Base-by-base conservation (phyloP, 1,284 basidiomycete species). In the Marasmius sp. region DNA sequence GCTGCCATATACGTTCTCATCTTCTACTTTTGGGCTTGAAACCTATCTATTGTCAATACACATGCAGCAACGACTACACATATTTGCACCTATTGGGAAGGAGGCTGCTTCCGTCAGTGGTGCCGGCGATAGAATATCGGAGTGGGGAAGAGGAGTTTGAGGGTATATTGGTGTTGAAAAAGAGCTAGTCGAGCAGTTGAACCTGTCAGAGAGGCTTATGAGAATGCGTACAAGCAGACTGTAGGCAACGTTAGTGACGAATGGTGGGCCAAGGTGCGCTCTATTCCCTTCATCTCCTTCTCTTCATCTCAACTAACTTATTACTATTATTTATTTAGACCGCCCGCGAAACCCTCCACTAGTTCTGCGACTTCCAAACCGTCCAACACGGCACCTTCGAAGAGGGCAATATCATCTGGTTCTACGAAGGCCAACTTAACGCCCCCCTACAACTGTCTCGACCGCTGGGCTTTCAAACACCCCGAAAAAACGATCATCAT, bases 391-490 rank as follows among this genome's bases (percentile, higher is more conserved):
- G 97, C 54, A 82, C 84, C 38, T 98, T 98, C 72, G 83, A 87
- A 71, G 85, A 85, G 1, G 97, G 96, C 39, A 94, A 98, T 75
- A 89, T 98, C 64, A 86, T 87, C 65, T 99, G 96, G 97, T 99
- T 99, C 84, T 91, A 92, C 27, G 93, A 95, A 71, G 94, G 94
- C 50, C 89, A 81, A 6, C 78, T 96, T 65, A 95, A 95, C 72
- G 97, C 93, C 2, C 88, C n/a, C 94, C 9, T 99, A 99, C 85
- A 99, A 99, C 80, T 97, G 95, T 73, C 93, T 99, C 62, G 97
- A 99, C 77, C 88, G 97, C 66, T 95, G 93, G 92, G 95, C 93
- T 39, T 95, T 92, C 81, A 88, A 90, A 74, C 81, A 95, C 72
- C 97, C 97, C 0, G 81, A 98, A 74, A 95, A 85, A 91, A 87